Evolutionary conservation across 176 grass and related monocot genomes (phyloP), one percentile per base, ranked within the genome.

Genomic region (Dendrocalamus sinicus): DNA sequence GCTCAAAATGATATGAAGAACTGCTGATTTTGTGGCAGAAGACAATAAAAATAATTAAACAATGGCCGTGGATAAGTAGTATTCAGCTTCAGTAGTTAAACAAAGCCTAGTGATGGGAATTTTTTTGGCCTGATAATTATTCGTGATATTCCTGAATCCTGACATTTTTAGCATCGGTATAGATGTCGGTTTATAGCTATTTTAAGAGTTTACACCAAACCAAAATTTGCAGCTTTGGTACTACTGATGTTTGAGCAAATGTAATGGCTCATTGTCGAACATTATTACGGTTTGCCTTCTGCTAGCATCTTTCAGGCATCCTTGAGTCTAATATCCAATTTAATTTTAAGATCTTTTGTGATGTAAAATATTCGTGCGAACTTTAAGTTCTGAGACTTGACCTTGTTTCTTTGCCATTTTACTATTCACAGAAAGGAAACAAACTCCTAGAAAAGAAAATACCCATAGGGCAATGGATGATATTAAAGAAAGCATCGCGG

Each of bases 391-490:
- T 7, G 45, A 73, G 37, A 37, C 67, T 28, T 73, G 16, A 57
- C 46, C 23, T 68, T 89, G 3, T 63, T 82, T 8, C 16, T 86
- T 81, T 66, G 45, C n/a, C 43, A 8, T 43, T 72, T 76, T 39
- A 28, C 22, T 59, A 1, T 83, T 83, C 2, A 39, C 87, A 97
- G 95, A 94, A 83, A 92, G 90, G 81, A 97, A 83, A 66, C 89
- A 67, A 69, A 91, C 90, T 75, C 95, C 92, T 47, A 41, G 24
- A 51, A 97, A 97, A 76, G 47, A 67, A 48, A 97, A 94, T 57
- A 89, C 14, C 1, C 95, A 94, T 72, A 97, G 95, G 77, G 95
- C 95, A 86, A 94, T 94, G 95, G 90, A 97, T 81, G 95, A 97
- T 88, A 94, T 94, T 53, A 94, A 86, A 90, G 95, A 94, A 71